Conservation (phyloP, 495 filamentous ascomycete species). For the Xylaria sp. region DNA sequence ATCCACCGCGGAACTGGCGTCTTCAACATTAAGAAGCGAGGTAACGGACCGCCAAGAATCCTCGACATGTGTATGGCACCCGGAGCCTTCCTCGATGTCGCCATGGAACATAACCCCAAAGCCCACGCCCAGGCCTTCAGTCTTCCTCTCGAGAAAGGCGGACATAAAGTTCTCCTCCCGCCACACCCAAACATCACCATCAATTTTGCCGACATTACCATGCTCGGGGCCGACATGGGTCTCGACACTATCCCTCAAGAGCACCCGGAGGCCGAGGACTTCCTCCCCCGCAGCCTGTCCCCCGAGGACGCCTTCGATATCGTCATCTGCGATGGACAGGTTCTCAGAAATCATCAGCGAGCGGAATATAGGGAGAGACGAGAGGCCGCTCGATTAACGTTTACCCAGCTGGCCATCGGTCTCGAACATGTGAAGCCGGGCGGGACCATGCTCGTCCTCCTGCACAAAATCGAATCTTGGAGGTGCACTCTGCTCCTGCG, state of each 20-base stretch:
- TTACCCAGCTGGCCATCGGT: conserved; percentile 56
- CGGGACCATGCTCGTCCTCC: conserved; percentile 57
- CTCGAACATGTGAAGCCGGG: conserved; percentile 51
- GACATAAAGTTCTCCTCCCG: conserved; percentile 51
- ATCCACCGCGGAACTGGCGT: conserved; percentile 36
- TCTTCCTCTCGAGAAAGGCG: conserved; percentile 48
- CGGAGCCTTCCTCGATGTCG: conserved; percentile 55
- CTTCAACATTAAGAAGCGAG: conserved; percentile 45
- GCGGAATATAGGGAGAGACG: conserved; percentile 47
- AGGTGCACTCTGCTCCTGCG: conserved; percentile 49
- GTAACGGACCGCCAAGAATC: conserved; percentile 41
- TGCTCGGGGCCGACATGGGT: conserved; percentile 62
- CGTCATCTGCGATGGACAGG: conserved; percentile 65
- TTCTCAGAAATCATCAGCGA: conserved; percentile 55
- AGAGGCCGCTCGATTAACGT: conserved; percentile 51
- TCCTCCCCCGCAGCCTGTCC: conserved; percentile 44
- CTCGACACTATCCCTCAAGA: conserved; percentile 44
- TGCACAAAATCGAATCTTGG: conserved; percentile 58
- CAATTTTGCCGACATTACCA: conserved; percentile 58
- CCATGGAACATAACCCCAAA: conserved; percentile 44
- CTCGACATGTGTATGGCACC: conserved; percentile 68
- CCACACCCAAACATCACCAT: conserved; percentile 27
- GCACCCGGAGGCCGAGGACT: conserved; percentile 53
- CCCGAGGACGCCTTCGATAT: conserved; percentile 54
- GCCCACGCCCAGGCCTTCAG: conserved; percentile 52